Evolutionary conservation across 1,284 basidiomycete species (phyloP), one percentile per base, ranked within the genome.

Genomic region (Pyrrhoderma lamaoense): DNA sequence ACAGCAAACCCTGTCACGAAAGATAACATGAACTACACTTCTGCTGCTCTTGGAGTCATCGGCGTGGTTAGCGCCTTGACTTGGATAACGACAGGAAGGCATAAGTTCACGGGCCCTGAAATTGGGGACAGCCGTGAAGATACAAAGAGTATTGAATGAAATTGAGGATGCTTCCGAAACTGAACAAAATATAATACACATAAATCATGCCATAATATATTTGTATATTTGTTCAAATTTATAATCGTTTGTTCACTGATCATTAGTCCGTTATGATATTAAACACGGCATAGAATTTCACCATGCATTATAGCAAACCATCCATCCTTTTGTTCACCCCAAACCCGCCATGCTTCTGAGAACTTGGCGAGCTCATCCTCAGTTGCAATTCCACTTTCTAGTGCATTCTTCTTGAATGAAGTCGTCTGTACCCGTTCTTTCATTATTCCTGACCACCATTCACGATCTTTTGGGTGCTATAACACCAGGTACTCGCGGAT

Each of bases 231-330:
- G n/a, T n/a, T n/a, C n/a, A n/a, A n/a, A n/a, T n/a, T n/a, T n/a
- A n/a, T n/a, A 46, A 16, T 13, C 16, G 21, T 19, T 18, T 7
- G 16, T 8, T n/a, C 21, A 21, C 16, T 16, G 16, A 21, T 8
- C 42, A 22, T 43, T 16, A 3, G 21, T 21, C 22, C 13, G 42
- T 22, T 11, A 19, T 9, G 53, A 37, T 65, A 60, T 40, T 66
- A 57, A 18, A 56, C 57, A 38, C 42, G 51, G 54, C 56, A 62
- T 21, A 65, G 56, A 47, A 72, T 58, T 56, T 72, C 68, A 2
- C 70, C 65, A 37, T 68, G 61, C 36, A 67, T 39, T 16, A 68
- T 1, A 5, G 57, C 58, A 39, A 65, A 65, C 68, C 64, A 70
- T 0, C 62, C 70, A 21, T 68, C 67, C 49, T 67, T 67, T 11